Evolutionary conservation across 192 early-diverging fungal genomes (phyloP).

Genomic region (Podila minutissima): DNA sequence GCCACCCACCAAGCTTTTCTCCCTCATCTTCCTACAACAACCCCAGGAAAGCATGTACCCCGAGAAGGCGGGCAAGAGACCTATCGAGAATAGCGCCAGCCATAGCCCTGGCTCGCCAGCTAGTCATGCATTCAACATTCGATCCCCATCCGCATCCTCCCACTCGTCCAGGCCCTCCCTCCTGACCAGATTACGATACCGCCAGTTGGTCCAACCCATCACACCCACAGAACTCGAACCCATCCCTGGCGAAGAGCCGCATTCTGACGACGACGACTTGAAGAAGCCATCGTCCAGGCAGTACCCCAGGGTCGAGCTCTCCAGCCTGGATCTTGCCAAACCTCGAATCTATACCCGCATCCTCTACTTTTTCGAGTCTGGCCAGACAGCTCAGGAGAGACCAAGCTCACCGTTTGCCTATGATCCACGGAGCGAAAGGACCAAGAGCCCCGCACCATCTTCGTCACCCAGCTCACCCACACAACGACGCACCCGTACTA

Average conservation of each 20-base stretch:
- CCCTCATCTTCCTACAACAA: no score
- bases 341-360: constrained; percentile 52
- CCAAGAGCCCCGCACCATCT: constrained; percentile 6
- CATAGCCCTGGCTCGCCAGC: not conserved
- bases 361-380: constrained; percentile 47
- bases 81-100: not conserved
- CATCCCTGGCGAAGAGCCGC: not conserved
- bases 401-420: not conserved
- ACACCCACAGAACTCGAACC: constrained; percentile 41
- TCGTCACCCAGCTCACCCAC: constrained; percentile 4
- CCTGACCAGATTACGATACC: constrained; percentile 32
- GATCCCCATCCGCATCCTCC: constrained; percentile 24
- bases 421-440: not conserved
- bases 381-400: constrained; percentile 13
- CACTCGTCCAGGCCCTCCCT: not conserved
- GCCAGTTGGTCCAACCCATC: constrained; percentile 43
- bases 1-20: no score
- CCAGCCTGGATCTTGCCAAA: constrained; percentile 47
- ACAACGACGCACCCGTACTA: constrained; percentile 1
- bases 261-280: not conserved
- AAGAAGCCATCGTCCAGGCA: constrained; percentile 1
- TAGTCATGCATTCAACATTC: not conserved
- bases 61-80: not conserved
- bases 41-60: not conserved
- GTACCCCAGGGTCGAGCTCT: constrained; percentile 33